phyloP scores from a whole-genome alignment of 169 alveolate genomes.

The Plasmodium vinckei region DNA sequence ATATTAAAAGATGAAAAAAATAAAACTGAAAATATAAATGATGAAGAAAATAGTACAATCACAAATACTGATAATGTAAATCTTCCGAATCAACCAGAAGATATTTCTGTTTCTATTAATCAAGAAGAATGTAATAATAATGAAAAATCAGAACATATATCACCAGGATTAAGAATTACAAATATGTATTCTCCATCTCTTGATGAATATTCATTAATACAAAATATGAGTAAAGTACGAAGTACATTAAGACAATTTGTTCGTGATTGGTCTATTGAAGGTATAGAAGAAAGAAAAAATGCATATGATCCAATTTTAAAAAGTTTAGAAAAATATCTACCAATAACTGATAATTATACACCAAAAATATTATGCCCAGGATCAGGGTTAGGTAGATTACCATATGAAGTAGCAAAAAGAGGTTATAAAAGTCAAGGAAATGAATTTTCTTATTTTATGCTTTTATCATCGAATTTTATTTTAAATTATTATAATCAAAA shows the following conservation, averaged over 20 bases:
- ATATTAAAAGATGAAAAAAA: background rate
- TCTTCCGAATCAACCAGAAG: background rate
- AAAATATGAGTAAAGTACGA: conserved; percentile 85
- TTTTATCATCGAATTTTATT: conserved; percentile 90
- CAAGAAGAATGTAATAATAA: background rate
- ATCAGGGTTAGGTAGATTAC: conserved; percentile 97
- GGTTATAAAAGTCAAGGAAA: conserved; percentile 99
- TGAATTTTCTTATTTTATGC: conserved; percentile 97
- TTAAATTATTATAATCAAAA: conserved; percentile 84
- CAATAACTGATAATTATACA: conserved; percentile 78
- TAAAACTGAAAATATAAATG: background rate
- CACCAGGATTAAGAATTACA: conserved; percentile 51
- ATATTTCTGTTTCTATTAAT: background rate
- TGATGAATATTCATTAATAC: conserved; percentile 44
- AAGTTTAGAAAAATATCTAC: conserved; percentile 90
- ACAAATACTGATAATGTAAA: background rate
- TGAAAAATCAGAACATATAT: conserved; percentile 19
- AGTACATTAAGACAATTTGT: conserved; percentile 95
- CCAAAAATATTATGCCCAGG: conserved; percentile 95
- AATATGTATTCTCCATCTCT: conserved; percentile 28
- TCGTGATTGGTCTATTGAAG: conserved; percentile 96
- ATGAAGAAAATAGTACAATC: background rate
- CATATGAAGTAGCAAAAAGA: conserved; percentile 94
- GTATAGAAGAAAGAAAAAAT: conserved; percentile 94
- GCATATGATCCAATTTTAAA: conserved; percentile 94